Evolutionary conservation across 2,329 filamentous ascomycete species (phyloP), one percentile per base, ranked within the genome.

Genomic region (Cladophialophora psammophila): DNA sequence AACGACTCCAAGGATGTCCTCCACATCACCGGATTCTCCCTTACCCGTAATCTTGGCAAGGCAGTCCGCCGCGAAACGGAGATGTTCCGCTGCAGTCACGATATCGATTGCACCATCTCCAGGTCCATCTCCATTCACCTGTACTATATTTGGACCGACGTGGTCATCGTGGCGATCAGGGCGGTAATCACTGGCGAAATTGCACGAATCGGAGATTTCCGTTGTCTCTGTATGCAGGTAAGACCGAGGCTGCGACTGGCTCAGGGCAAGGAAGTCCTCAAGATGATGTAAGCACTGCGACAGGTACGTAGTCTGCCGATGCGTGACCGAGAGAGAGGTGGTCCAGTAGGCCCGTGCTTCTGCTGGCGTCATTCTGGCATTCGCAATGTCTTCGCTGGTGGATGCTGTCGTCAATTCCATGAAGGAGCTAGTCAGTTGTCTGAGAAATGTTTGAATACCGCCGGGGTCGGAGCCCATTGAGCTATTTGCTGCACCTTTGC

Each of bases 1-100:
- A 3, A 99, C 94, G 26, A 99, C 94, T 0, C 95, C 95, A 53
- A 99, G 81, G 7, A 99, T 92, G 76, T 98, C 95, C 77, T 99
- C 94, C 15, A 98, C 93, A 78, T 98, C 94, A 2, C 93, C 71
- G 48, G 86, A 87, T 73, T 93, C 92, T 0, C 93, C 94, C 63
- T 88, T 88, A 0, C 95, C 95, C 0, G 93, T 98, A 73, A 98
- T 96, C 65, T 89, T 88, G 1, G 93, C 91, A n/a, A 97, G 83
- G 69, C 88, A 90, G 60, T 90, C 87, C 0, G 92, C 93, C 12
- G 93, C 94, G 71, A 87, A 88, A 52, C 95, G 89, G 63, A 99
- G 83, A 75, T 94, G 88, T 78, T 99, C 95, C 0, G 95, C 95
- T 10, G 93, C 94, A 32, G 96, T 85, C 6, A 97, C 94, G 56